Percentiles rank a stretch among this genome's conserved stretches.
phyloP scores from a whole-genome alignment of 345 rosid genomes.

The Atalantia buxifolia region DNA sequence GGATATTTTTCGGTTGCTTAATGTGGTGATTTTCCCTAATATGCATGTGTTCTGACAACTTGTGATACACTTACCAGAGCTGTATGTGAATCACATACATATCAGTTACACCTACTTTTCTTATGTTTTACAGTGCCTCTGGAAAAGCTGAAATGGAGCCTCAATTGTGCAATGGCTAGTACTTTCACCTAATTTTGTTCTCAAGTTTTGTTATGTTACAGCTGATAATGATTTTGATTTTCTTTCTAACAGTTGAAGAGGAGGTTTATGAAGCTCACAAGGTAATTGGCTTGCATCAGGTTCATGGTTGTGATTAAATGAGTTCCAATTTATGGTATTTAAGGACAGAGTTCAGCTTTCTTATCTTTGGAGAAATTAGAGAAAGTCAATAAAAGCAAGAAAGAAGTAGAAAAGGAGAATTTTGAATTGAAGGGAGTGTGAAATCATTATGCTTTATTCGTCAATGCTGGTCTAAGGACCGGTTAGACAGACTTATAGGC shows the following conservation, averaged over 20 bases:
- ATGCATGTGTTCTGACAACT: background rate
- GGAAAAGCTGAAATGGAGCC: conserved; percentile 54
- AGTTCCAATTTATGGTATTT: background rate
- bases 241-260: conserved; percentile 52
- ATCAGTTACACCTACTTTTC: background rate
- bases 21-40: background rate
- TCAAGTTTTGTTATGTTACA: background rate
- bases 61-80: background rate
- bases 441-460: background rate
- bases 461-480: too few species aligned
- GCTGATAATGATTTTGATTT: conserved; percentile 18
- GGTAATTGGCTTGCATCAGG: conserved; percentile 37
- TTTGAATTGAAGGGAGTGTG: background rate
- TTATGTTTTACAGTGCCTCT: conserved; percentile 52
- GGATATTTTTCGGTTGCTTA: background rate
- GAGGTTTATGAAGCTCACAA: conserved; percentile 68
- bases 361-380: background rate
- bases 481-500: background rate
- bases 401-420: background rate
- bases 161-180: conserved; percentile 69
- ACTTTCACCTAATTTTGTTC: background rate
- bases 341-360: background rate
- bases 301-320: background rate
- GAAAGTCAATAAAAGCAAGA: background rate
- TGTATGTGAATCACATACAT: background rate